A percentile compares a stretch with the other conserved stretches of the same genome.
Evolutionary conservation across 305 asterid species (phyloP).

Genomic region (Withania somnifera): DNA sequence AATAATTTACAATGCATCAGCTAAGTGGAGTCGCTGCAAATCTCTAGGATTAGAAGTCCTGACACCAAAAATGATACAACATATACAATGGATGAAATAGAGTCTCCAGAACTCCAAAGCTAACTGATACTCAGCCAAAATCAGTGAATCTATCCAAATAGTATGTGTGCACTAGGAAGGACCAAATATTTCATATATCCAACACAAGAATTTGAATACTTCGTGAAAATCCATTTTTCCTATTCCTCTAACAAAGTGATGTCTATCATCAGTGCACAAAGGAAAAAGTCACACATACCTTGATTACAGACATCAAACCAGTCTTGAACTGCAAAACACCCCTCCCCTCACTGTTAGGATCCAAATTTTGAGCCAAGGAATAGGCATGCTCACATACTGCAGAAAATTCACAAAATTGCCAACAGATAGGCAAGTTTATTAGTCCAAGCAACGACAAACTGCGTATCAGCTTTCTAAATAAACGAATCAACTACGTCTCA

Average conservation of each 20-base stretch:
- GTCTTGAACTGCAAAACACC: slow-evolving; percentile 98
- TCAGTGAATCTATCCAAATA: not conserved
- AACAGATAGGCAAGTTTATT: not conserved
- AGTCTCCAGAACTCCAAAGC: not conserved
- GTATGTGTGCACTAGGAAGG: not conserved
- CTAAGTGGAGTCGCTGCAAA: not conserved
- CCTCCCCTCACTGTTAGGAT: slow-evolving; percentile 97
- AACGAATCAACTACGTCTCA: not conserved
- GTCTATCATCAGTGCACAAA: not conserved
- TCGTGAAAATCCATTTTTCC: not conserved
- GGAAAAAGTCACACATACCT: slow-evolving; percentile 41
- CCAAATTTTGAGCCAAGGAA: slow-evolving; percentile 92
- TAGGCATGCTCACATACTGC: slow-evolving; percentile 98
- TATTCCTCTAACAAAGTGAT: not conserved
- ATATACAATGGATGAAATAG: not conserved
- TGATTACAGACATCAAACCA: slow-evolving; percentile 92
- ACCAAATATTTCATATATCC: not conserved
- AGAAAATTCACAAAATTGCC: slow-evolving; percentile 10
- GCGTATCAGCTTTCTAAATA: not conserved
- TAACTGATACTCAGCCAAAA: not conserved
- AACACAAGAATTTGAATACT: not conserved
- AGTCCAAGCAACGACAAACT: not conserved
- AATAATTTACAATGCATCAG: not conserved
- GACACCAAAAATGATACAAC: not conserved
- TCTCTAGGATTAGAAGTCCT: not conserved